A percentile compares a stretch with the other conserved stretches of the same genome.
phyloP scores from a whole-genome alignment of 139 green algal genomes.

The Asterochloris sp. region DNA sequence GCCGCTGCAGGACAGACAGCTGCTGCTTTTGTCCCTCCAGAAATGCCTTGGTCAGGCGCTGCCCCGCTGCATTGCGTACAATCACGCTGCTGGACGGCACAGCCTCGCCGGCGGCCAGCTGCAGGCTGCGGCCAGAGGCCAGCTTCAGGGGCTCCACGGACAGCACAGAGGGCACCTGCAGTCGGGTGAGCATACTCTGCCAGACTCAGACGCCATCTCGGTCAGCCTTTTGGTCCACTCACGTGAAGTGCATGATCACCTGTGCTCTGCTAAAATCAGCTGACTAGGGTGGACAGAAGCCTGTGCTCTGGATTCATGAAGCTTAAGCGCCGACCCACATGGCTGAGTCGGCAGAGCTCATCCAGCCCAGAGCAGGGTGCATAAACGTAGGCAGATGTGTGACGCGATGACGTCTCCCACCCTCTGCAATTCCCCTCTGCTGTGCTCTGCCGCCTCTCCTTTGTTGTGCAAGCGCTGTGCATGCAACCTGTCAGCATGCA shows the following conservation, averaged over 20 bases:
- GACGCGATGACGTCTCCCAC: background rate
- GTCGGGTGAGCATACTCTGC: background rate
- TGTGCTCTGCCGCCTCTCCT: slow-evolving; percentile 39
- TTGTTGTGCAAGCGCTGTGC: slow-evolving; percentile 31
- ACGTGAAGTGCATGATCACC: no score
- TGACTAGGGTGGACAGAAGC: no score
- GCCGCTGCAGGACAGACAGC: slow-evolving; percentile 54
- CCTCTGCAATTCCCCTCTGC: slow-evolving; percentile 45
- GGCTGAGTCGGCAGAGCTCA: no score
- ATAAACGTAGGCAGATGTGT: no score
- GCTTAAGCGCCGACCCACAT: no score
- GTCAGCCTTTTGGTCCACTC: no score
- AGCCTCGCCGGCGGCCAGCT: slow-evolving; percentile 39
- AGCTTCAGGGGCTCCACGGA: slow-evolving; percentile 56
- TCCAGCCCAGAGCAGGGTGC: no score
- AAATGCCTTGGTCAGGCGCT: slow-evolving; percentile 21
- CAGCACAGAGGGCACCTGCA: slow-evolving; percentile 44
- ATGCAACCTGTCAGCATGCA: no score
- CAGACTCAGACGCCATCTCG: background rate
- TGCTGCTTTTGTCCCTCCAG: slow-evolving; percentile 39
- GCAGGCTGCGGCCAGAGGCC: slow-evolving; percentile 25
- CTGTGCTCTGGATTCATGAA: no score
- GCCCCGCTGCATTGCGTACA: slow-evolving; percentile 36
- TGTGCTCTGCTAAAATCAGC: no score
- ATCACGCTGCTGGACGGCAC: slow-evolving; percentile 54